Base-by-base conservation (phyloP, 164 flowering plant genomes). In the Saururus chinensis region DNA sequence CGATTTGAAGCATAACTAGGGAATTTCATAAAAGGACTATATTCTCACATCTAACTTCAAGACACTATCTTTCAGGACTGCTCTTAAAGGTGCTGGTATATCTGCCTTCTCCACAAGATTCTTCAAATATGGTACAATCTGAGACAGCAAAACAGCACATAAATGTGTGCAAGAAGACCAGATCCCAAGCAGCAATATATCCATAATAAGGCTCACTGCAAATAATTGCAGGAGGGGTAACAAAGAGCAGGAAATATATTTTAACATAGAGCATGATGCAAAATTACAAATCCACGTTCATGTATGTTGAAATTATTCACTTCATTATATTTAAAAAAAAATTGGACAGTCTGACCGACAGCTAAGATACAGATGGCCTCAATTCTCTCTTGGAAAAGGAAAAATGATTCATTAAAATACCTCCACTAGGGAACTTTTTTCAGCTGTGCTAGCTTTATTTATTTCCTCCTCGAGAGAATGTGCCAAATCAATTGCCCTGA, bases 61-160 rank as follows among this genome's bases (percentile, higher is more conserved):
- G 49, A 95, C 76, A 66, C 75, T 86, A 30, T 68, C 66, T 76
- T 84, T 80, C 40, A 95, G 77, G 68, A 84, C 88, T 59, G 88
- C 85, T 77, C 91, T 95, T 78, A 63, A 81, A 57, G 92, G 83
- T 57, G 97, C 84, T 40, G 99, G 96, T 67, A 95, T 87, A 59
- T 81, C 56, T 57, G 92, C 92, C 7, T 84, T 60, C 53, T 95
- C 96, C 61, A 95, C 82, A n/a, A 75, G 84, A 64, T 75, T 77
- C 69, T 77, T 89, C 60, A 95, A 69, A 64, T 87, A 74, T 68
- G 96, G 84, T 13, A 91, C 96, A 82, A 77, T 81, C 97, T 93
- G 82, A 7, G 35, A 61, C 49, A 7, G 5, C 13, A 14, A 58
- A 37, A 58, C 17, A 19, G 11, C 4, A 17, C 22, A 37, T 37